phyloP scores from a whole-genome alignment of 2,329 filamentous ascomycete species.

The Phyllosticta citribraziliensis region DNA sequence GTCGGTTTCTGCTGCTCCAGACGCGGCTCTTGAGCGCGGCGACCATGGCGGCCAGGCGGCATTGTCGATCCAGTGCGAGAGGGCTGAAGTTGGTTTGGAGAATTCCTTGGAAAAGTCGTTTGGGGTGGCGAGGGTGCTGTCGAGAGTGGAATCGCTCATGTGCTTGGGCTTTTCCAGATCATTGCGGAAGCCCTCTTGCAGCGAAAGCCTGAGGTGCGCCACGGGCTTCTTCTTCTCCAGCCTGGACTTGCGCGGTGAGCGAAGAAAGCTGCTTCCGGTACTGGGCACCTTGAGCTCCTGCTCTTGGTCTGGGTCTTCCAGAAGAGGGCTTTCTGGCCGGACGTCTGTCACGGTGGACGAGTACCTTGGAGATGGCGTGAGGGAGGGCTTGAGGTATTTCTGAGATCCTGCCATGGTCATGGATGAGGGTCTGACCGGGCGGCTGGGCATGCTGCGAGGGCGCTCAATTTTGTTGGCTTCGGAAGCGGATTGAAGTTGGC shows the following conservation, averaged over 20 bases:
- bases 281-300: not conserved
- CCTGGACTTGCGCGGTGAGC: not conserved
- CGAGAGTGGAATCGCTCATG: slow-evolving; percentile 2
- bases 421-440: slow-evolving; percentile 2
- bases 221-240: not conserved
- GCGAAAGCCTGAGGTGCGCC: not conserved
- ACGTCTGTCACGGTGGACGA: not conserved
- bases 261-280: not conserved
- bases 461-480: not conserved
- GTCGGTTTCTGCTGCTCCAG: not conserved
- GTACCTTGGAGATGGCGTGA: slow-evolving; percentile 1
- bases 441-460: not conserved
- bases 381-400: not conserved
- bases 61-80: slow-evolving; percentile 1
- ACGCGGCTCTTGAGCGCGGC: slow-evolving; percentile 3
- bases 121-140: not conserved
- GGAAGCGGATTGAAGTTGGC: not conserved
- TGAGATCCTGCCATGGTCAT: not conserved
- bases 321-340: not conserved
- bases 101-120: not conserved
- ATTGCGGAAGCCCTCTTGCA: not conserved
- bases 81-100: not conserved
- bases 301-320: not conserved
- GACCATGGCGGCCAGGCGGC: not conserved
- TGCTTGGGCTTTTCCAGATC: not conserved